Conservation (phyloP, 306 rosid species). For the Trichosanthes truncata region DNA sequence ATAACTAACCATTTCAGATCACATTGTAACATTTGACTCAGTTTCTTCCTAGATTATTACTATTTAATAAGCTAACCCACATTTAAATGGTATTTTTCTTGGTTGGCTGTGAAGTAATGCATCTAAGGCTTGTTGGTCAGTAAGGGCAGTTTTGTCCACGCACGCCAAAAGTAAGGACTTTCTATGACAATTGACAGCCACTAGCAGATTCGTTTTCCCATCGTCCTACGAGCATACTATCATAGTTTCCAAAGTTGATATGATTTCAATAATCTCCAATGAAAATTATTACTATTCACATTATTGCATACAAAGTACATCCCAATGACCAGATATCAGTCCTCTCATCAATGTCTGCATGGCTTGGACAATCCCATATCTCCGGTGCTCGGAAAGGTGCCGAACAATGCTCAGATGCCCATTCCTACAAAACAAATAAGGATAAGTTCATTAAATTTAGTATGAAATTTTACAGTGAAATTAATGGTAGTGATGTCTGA, state of each 20-base stretch:
- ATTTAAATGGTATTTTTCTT: neutral
- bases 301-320: slow-evolving; percentile 92
- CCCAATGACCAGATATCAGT: slow-evolving; percentile 96
- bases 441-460: neutral
- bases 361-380: slow-evolving; percentile 99
- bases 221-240: neutral
- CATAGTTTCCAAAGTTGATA: neutral
- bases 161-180: neutral
- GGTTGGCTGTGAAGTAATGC: neutral
- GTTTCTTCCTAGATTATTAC: neutral
- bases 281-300: slow-evolving; percentile 42
- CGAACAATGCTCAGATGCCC: slow-evolving; percentile 98
- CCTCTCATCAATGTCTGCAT: slow-evolving; percentile 84
- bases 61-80: neutral
- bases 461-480: neutral
- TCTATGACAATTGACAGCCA: neutral
- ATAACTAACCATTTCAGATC: neutral
- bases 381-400: slow-evolving; percentile 99
- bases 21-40: neutral
- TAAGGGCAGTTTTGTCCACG: neutral
- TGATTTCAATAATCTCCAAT: neutral
- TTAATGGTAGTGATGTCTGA: neutral
- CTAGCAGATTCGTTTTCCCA: neutral
- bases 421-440: slow-evolving; percentile 49
- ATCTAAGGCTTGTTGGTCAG: neutral